Percentiles rank a stretch among this genome's conserved stretches.
These are phyloP conservation scores for Polychytrium aggregatum DNA, from an alignment of 192 early-diverging fungal genomes.

Conservation along the genomic window DNA sequence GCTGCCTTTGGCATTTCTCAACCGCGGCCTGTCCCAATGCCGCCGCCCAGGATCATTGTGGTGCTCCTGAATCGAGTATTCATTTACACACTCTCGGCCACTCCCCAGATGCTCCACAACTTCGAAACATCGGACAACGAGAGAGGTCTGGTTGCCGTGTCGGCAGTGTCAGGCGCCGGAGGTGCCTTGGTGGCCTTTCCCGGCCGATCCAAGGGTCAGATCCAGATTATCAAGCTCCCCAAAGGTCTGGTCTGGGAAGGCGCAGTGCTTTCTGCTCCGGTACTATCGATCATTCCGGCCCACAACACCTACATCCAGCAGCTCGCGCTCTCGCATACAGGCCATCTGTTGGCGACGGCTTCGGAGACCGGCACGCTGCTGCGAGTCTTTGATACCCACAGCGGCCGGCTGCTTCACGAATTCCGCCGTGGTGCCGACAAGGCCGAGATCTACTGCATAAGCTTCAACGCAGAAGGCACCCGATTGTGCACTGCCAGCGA, in stretches of 20 bases:
- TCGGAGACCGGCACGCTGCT: conserved; percentile 87
- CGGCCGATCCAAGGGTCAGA: conserved; percentile 68
- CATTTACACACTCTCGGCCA: conserved; percentile 57
- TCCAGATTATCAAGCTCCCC: conserved; percentile 67
- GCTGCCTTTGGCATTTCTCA: too few species aligned
- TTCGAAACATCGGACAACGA: conserved; percentile 77
- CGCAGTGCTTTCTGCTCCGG: conserved; percentile 6
- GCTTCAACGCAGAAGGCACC: conserved; percentile 71
- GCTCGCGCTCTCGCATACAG: conserved; percentile 65
- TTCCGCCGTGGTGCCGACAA: conserved; percentile 78
- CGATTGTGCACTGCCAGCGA: conserved; percentile 77
- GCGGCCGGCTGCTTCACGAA: conserved; percentile 66
- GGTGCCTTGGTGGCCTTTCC: conserved; percentile 66
- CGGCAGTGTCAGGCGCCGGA: conserved; percentile 13
- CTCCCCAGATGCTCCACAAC: conserved; percentile 60
- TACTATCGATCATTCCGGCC: conserved; percentile 68
- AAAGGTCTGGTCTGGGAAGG: conserved; percentile 12
- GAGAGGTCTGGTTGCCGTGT: conserved; percentile 59
- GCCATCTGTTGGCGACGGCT: conserved; percentile 71
- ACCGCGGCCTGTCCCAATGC: too few species aligned
- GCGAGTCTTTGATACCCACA: conserved; percentile 70
- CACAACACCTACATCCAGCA: conserved; percentile 68
- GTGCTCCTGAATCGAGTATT: too few species aligned
- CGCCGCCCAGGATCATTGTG: too few species aligned
- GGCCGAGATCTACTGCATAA: conserved; percentile 80